Evolutionary conservation across 495 filamentous ascomycete species (phyloP).

Genomic region (Talaromyces ruber): DNA sequence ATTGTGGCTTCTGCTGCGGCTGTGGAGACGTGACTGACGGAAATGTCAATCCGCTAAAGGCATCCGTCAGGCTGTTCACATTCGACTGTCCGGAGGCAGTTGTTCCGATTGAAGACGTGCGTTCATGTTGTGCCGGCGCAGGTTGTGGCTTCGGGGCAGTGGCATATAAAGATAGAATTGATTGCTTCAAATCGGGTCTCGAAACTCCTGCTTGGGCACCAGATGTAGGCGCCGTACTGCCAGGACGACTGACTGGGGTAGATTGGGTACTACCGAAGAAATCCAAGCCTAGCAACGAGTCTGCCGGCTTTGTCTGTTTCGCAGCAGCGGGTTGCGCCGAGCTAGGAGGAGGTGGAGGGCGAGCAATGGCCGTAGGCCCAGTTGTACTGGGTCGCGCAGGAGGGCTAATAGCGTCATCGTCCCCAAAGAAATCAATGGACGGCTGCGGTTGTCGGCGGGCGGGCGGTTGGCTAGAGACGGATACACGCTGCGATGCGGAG

Average conservation of each 20-base stretch:
- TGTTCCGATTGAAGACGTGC: slow-evolving; percentile 58
- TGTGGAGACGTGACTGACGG: slow-evolving; percentile 46
- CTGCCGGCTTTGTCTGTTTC: slow-evolving; percentile 62
- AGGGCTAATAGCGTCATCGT: slow-evolving; percentile 44
- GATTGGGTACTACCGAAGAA: slow-evolving; percentile 72
- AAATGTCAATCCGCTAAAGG: slow-evolving; percentile 80
- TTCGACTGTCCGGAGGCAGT: slow-evolving; percentile 54
- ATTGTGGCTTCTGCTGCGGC: slow-evolving; percentile 33
- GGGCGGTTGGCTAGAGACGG: slow-evolving; percentile 31
- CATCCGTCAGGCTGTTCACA: slow-evolving; percentile 73
- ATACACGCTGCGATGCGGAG: slow-evolving; percentile 36
- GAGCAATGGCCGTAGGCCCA: slow-evolving; percentile 42
- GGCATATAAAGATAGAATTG: slow-evolving; percentile 90
- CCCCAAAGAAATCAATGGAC: slow-evolving; percentile 56
- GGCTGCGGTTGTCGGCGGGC: slow-evolving; percentile 30
- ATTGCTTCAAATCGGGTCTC: slow-evolving; percentile 91
- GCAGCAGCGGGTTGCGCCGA: slow-evolving; percentile 50
- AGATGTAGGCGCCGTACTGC: slow-evolving; percentile 58
- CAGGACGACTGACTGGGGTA: slow-evolving; percentile 56
- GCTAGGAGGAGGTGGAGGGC: slow-evolving; percentile 55
- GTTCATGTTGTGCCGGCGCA: slow-evolving; percentile 44
- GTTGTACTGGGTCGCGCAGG: slow-evolving; percentile 60
- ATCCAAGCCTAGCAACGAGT: slow-evolving; percentile 87
- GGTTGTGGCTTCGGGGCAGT: slow-evolving; percentile 65
- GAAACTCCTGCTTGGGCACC: slow-evolving; percentile 53